Evolutionary conservation across 2,329 filamentous ascomycete species (phyloP).

Genomic region (Pseudogymnoascus sp.): DNA sequence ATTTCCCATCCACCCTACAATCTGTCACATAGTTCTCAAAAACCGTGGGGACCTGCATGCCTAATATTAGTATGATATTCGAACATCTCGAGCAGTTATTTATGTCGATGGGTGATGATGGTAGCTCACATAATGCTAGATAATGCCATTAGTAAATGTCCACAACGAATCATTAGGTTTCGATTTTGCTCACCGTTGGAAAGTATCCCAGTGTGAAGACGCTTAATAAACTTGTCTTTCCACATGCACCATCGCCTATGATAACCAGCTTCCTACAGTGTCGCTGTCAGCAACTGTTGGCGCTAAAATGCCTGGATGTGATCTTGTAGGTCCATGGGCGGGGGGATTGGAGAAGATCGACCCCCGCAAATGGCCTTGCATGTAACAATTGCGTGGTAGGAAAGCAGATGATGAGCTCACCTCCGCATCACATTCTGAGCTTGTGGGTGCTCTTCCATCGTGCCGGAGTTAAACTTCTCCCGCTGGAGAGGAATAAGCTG

Average conservation of each 20-base stretch:
- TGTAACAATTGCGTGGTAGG: background rate
- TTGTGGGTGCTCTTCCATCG: constrained; percentile 25
- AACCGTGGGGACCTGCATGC: constrained; percentile 75
- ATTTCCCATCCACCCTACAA: constrained; percentile 95
- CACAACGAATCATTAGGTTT: background rate
- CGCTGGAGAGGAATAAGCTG: background rate
- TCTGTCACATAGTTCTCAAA: constrained; percentile 99
- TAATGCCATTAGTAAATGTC: constrained; percentile 11
- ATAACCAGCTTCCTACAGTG: constrained; percentile 79
- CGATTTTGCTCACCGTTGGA: constrained; percentile 65
- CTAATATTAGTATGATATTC: constrained; percentile 11
- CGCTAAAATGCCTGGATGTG: background rate
- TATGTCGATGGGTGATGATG: background rate
- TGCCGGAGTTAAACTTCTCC: background rate
- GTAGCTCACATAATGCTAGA: constrained; percentile 36
- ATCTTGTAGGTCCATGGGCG: background rate
- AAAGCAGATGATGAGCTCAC: constrained; percentile 22
- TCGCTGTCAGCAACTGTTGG: background rate
- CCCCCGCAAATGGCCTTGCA: background rate
- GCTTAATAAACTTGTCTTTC: constrained; percentile 93
- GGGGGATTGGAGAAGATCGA: background rate
- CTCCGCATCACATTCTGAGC: constrained; percentile 39
- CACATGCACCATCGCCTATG: constrained; percentile 94
- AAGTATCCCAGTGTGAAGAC: constrained; percentile 98
- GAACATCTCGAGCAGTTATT: constrained; percentile 15